These are phyloP conservation scores for Vanrija pseudolonga DNA, from an alignment of 1,284 basidiomycete genomes.

Conservation along the genomic window DNA sequence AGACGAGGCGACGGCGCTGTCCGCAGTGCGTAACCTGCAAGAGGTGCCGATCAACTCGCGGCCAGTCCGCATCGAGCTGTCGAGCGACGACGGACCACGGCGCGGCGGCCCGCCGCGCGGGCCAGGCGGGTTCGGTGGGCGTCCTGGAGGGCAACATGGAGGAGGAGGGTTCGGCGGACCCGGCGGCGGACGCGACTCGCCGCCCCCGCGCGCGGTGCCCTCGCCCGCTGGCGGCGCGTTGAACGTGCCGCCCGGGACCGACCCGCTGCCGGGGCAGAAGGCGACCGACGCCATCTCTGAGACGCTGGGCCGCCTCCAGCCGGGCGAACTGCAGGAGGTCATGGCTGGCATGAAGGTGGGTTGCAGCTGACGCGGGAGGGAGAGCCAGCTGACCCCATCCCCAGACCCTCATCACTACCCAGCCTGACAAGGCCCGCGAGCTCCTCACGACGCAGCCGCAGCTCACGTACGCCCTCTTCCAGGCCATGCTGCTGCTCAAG, in stretches of 20 bases:
- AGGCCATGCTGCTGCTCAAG: constrained; percentile 88
- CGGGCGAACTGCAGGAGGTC: constrained; percentile 87
- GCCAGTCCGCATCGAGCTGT: constrained; percentile 75
- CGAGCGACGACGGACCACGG: constrained; percentile 56
- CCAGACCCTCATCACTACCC: constrained; percentile 69
- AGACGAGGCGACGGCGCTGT: constrained; percentile 89
- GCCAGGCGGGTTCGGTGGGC: constrained; percentile 25
- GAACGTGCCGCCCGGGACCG: constrained; percentile 65
- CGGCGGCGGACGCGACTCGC: constrained; percentile 26
- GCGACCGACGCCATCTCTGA: constrained; percentile 82
- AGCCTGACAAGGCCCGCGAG: constrained; percentile 82
- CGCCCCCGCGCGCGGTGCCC: constrained; percentile 15
- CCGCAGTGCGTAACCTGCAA: constrained; percentile 81
- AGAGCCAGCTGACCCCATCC: not conserved
- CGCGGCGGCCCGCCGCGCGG: constrained; percentile 52
- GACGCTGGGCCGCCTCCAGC: constrained; percentile 77
- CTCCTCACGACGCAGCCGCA: constrained; percentile 83
- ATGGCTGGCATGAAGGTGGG: constrained; percentile 94
- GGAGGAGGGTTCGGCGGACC: constrained; percentile 60
- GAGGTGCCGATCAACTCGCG: constrained; percentile 76
- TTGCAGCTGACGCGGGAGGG: constrained; percentile 3
- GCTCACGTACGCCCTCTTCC: constrained; percentile 92
- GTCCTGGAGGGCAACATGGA: constrained; percentile 51
- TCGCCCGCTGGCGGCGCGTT: constrained; percentile 37
- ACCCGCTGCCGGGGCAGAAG: constrained; percentile 68